Conservation (phyloP, 148 eudicot genomes). For the Fagopyrum homotropicum region DNA sequence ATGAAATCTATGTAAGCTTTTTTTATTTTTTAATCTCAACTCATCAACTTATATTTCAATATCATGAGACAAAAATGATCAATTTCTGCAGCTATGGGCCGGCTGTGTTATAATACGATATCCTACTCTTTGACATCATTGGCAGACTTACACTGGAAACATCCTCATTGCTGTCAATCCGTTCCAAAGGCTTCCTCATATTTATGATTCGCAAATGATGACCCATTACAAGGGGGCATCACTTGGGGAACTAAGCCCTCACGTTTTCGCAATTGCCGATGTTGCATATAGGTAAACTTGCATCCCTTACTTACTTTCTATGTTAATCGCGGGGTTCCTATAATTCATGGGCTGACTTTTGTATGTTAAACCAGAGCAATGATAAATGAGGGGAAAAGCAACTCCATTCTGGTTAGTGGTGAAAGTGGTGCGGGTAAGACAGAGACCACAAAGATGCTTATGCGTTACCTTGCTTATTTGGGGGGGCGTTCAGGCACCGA, state of each 20-base stretch:
- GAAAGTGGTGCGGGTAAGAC: conserved; percentile 99
- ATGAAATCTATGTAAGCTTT: conserved; percentile 79
- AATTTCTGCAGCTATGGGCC: conserved; percentile 19
- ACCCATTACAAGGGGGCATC: conserved; percentile 80
- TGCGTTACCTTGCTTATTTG: conserved; percentile 90
- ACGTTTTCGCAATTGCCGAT: conserved; percentile 83
- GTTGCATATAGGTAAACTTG: conserved; percentile 64
- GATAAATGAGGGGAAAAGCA: conserved; percentile 79
- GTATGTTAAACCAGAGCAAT: conserved; percentile 47
- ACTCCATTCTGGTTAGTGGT: conserved; percentile 87
- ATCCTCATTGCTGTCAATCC: conserved; percentile 81
- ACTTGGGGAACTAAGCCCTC: conserved; percentile 86
- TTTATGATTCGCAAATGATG: conserved; percentile 77
- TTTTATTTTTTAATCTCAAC: conserved; percentile 7
- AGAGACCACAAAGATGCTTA: conserved; percentile 93
- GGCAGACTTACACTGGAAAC: conserved; percentile 94
- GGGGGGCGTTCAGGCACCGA: conserved; percentile 82
- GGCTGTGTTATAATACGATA: background rate
- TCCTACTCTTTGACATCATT: conserved; percentile 40
- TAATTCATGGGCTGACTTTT: background rate
- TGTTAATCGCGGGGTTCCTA: background rate
- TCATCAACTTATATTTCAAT: conserved; percentile 11
- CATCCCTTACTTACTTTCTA: background rate
- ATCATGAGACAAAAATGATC: conserved; percentile 19
- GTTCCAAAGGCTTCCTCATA: conserved; percentile 78